These are phyloP conservation scores for Rhododendron ferrugineum DNA, from an alignment of 148 eudicot genomes.

Conservation along the genomic window DNA sequence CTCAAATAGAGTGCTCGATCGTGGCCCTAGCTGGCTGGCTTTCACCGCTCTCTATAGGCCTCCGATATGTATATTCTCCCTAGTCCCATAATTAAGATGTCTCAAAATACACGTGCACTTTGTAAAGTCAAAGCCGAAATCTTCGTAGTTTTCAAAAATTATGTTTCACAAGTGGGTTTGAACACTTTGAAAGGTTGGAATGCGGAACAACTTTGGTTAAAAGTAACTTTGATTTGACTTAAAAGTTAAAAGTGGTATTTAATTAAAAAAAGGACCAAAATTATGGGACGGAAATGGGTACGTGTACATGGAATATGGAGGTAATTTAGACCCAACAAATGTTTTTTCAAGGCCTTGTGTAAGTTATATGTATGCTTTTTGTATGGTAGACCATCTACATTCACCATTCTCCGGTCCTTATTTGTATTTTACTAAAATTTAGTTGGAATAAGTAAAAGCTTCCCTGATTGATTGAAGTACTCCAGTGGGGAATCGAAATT, in stretches of 20 bases:
- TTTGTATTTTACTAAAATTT: background rate
- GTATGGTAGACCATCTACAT: background rate
- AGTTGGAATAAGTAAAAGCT: background rate
- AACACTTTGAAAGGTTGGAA: too few species aligned
- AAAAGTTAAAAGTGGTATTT: too few species aligned
- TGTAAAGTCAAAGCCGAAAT: too few species aligned
- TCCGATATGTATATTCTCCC: background rate
- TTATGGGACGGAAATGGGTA: background rate
- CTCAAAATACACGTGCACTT: too few species aligned
- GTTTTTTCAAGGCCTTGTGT: background rate
- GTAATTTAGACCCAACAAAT: background rate
- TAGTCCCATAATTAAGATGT: too few species aligned
- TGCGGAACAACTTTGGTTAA: too few species aligned
- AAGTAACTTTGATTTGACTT: too few species aligned
- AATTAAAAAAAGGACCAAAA: too few species aligned
- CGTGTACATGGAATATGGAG: background rate
- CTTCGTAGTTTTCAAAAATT: too few species aligned
- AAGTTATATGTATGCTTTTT: background rate
- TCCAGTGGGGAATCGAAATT: background rate
- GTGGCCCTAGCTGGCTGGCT: slow-evolving; percentile 36
- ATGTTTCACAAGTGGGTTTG: too few species aligned
- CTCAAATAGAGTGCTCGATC: slow-evolving; percentile 81
- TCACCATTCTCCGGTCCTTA: background rate
- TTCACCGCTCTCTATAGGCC: too few species aligned
- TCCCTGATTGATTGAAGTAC: background rate